Conservation (phyloP, 306 rosid species). For the peach (Prunus persica) region DNA sequence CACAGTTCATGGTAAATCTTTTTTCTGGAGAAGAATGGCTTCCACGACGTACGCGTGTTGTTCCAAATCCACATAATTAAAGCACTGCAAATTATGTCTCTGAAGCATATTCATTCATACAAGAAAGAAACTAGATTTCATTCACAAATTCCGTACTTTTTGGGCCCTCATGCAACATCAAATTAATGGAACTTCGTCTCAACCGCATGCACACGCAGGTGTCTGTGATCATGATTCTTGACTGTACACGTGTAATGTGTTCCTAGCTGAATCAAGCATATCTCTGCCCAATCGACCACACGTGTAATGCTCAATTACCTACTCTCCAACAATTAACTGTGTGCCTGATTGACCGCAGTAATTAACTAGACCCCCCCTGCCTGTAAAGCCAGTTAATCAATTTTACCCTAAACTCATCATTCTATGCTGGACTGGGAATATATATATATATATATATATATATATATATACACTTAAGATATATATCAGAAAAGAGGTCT, state of each 20-base stretch:
- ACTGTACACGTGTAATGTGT: neutral
- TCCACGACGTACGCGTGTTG: slow-evolving; percentile 5
- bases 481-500: too few relatives aligned
- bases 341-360: slow-evolving; percentile 8
- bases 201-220: slow-evolving; percentile 8
- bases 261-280: slow-evolving; percentile 5
- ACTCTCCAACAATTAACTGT: neutral
- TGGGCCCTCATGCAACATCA: slow-evolving; percentile 11
- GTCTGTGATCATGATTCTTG: slow-evolving; percentile 5
- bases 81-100: slow-evolving; percentile 17
- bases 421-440: neutral
- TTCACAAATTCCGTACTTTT: neutral
- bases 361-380: neutral
- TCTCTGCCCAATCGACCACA: neutral
- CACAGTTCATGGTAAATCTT: neutral
- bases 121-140: neutral
- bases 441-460: neutral
- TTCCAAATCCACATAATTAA: slow-evolving; percentile 12
- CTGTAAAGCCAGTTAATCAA: too few relatives aligned
- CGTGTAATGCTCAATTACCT: slow-evolving; percentile 9
- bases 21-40: neutral
- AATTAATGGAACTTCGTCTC: neutral
- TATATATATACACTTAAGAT: too few relatives aligned
- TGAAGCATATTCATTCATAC: neutral
- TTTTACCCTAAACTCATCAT: slow-evolving; percentile 5